Evolutionary conservation across 129 eudicot species (phyloP).

Genomic region (Scalesia atractyloides): DNA sequence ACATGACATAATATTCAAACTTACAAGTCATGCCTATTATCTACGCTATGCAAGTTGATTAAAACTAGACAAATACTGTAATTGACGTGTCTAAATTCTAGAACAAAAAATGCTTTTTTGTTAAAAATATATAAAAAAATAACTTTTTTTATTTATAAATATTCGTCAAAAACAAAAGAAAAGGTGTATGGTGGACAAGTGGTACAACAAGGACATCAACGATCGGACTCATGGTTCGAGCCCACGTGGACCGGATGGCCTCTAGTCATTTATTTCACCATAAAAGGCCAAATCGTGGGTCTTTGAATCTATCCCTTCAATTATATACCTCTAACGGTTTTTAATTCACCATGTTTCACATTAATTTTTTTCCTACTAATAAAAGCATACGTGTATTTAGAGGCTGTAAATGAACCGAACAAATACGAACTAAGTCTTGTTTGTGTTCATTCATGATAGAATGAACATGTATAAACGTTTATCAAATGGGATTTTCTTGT

Average conservation of each 20-base stretch:
- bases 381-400: no score
- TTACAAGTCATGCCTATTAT: background rate
- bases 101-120: background rate
- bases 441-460: no score
- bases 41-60: constrained; percentile 3
- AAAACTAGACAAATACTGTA: background rate
- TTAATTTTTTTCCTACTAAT: no score
- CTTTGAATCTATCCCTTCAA: background rate
- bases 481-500: no score
- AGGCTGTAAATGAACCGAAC: no score
- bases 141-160: background rate
- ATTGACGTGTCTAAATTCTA: background rate
- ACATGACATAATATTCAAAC: background rate
- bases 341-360: no score
- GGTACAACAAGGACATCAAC: constrained; percentile 10
- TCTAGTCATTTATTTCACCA: background rate
- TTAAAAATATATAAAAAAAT: background rate
- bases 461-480: no score
- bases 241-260: constrained; percentile 13
- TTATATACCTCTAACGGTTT: background rate
- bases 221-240: constrained; percentile 6
- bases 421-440: no score
- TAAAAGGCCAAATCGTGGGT: constrained; percentile 9
- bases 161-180: constrained; percentile 22
- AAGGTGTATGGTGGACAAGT: constrained; percentile 25